Percentiles rank a stretch among this genome's conserved stretches.
These are phyloP conservation scores for Aspergillus pseudoterreus DNA, from an alignment of 2,329 filamentous ascomycete species.

Conservation along the genomic window DNA sequence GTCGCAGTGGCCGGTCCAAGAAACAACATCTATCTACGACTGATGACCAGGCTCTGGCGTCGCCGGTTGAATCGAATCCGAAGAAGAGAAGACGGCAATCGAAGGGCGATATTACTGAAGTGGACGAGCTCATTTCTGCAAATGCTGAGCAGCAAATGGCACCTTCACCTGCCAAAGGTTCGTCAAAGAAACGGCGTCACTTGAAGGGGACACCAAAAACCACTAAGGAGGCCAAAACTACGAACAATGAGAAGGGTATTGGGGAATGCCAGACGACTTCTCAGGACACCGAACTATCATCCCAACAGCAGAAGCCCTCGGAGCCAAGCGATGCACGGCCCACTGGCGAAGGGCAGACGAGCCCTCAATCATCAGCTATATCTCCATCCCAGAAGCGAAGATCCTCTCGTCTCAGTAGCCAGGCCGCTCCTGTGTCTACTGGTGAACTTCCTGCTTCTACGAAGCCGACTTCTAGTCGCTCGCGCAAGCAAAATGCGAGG, in stretches of 20 bases:
- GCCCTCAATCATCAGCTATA: not conserved
- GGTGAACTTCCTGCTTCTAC: conserved; percentile 11
- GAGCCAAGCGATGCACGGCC: not conserved
- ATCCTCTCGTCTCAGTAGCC: conserved; percentile 26
- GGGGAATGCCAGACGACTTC: not conserved
- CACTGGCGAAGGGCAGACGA: not conserved
- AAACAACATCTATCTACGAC: conserved; percentile 4
- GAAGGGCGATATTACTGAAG: not conserved
- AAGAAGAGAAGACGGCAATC: conserved; percentile 19
- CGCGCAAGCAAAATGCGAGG: conserved; percentile 19
- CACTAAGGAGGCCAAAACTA: not conserved
- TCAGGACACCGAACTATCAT: not conserved
- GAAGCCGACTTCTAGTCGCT: conserved; percentile 13
- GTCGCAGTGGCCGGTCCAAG: conserved; percentile 14
- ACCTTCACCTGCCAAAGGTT: not conserved
- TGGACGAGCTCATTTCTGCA: not conserved
- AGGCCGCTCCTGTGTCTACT: conserved; percentile 10
- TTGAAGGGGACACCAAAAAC: not conserved
- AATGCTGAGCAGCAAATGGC: not conserved
- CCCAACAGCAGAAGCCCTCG: not conserved
- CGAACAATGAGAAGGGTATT: not conserved
- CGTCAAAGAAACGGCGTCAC: not conserved
- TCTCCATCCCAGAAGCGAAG: conserved; percentile 25
- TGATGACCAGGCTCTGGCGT: conserved; percentile 5
- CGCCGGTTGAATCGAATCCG: conserved; percentile 18